These are phyloP conservation scores for Euphorbia corollata DNA, from an alignment of 441 rosid genomes.

Conservation along the genomic window DNA sequence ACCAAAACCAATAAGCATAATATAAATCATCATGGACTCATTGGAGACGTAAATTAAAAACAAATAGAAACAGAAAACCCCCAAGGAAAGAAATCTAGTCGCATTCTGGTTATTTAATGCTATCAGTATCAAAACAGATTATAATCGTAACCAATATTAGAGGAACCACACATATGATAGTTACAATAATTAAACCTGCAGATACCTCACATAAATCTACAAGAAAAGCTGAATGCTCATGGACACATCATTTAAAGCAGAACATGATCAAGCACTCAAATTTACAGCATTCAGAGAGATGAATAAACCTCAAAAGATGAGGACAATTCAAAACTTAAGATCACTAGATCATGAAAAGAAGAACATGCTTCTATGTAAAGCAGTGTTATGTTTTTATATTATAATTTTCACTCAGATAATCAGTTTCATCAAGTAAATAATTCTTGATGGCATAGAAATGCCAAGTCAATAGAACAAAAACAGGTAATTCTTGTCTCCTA, in stretches of 20 bases:
- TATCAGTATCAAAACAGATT: no score
- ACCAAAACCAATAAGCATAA: background rate
- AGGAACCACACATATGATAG: no score
- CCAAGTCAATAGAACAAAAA: no score
- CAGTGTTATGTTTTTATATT: no score
- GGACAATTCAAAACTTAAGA: no score
- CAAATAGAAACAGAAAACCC: background rate
- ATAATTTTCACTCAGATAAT: background rate
- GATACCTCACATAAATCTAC: background rate
- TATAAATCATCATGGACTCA: background rate
- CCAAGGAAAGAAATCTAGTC: background rate
- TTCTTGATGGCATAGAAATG: no score
- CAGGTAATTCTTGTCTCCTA: background rate
- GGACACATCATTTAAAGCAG: background rate
- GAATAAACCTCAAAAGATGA: no score
- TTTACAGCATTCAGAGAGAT: no score
- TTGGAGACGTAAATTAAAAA: background rate
- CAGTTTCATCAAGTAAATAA: background rate
- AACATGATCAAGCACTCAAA: no score
- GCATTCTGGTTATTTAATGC: no score
- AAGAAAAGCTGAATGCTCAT: background rate
- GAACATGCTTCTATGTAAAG: background rate
- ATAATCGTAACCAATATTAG: no score
- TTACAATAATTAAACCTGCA: no score
- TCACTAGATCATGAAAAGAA: background rate